A percentile compares a stretch with the other conserved stretches of the same genome.
Evolutionary conservation across 2,329 filamentous ascomycete species (phyloP).

Genomic region (Parafenestella ontariensis): DNA sequence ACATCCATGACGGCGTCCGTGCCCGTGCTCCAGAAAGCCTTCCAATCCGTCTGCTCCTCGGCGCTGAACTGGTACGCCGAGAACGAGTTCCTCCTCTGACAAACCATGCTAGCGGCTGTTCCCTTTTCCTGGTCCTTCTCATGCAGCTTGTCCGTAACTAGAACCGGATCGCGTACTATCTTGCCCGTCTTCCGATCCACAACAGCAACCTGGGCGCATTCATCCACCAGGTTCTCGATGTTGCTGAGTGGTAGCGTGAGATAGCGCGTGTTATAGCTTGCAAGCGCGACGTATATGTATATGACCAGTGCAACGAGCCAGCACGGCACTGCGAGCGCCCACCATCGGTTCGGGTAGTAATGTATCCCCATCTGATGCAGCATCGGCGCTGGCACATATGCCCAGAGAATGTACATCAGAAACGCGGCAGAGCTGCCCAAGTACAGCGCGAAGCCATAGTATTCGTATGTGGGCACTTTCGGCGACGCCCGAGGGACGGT

Average conservation of each 20-base stretch:
- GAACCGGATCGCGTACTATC: conserved; percentile 50
- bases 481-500: conserved; percentile 84
- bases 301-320: conserved; percentile 88
- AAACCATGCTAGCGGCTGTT: conserved; percentile 51
- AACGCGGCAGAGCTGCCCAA: conserved; percentile 86
- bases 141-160: conserved; percentile 24
- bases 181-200: conserved; percentile 73
- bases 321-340: conserved; percentile 89
- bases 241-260: conserved; percentile 80
- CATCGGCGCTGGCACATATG: conserved; percentile 89
- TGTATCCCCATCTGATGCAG: conserved; percentile 91
- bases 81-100: conserved; percentile 41
- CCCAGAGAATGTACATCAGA: conserved; percentile 77
- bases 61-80: conserved; percentile 46
- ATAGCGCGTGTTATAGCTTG: conserved; percentile 87
- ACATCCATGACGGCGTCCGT: conserved; percentile 99
- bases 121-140: conserved; percentile 46
- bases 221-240: conserved; percentile 90
- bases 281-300: conserved; percentile 94
- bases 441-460: conserved; percentile 98
- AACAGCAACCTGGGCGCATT: conserved; percentile 83
- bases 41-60: conserved; percentile 70
- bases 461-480: conserved; percentile 98
- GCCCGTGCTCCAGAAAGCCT: conserved; percentile 83
- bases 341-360: conserved; percentile 98